Evolutionary conservation across 768 basidiomycete species (phyloP).

Genomic region (Imleria badia): DNA sequence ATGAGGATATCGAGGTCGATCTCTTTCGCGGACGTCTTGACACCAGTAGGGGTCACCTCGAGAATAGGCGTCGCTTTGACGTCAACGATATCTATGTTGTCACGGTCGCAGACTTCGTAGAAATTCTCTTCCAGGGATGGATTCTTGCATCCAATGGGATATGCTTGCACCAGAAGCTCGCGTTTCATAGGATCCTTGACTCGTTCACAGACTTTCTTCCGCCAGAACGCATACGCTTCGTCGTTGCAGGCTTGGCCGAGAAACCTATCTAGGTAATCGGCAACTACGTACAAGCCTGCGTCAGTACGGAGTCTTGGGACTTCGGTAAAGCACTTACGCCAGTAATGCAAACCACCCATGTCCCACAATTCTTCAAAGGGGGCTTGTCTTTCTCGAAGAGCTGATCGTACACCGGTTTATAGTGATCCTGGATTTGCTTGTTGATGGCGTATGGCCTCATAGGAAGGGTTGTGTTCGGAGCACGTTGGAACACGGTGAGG

Average conservation of each 20-base stretch:
- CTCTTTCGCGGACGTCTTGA: slow-evolving; percentile 5
- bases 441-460: slow-evolving; percentile 4
- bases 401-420: slow-evolving; percentile 5
- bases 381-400: slow-evolving; percentile 8
- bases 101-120: slow-evolving; percentile 9
- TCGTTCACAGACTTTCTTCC: slow-evolving; percentile 10
- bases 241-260: slow-evolving; percentile 4
- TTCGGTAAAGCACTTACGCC: neutral
- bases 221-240: slow-evolving; percentile 6
- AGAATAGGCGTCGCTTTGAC: slow-evolving; percentile 9
- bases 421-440: slow-evolving; percentile 11
- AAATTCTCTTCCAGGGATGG: slow-evolving; percentile 5
- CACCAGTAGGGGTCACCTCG: slow-evolving; percentile 1
- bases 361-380: slow-evolving; percentile 9
- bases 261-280: slow-evolving; percentile 1
- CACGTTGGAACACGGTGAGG: slow-evolving; percentile 12
- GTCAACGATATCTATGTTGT: slow-evolving; percentile 11
- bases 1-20: slow-evolving; percentile 5
- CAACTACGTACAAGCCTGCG: neutral
- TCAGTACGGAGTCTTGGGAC: neutral
- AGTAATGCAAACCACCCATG: slow-evolving; percentile 1
- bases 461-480: slow-evolving; percentile 8
- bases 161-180: slow-evolving; percentile 3
- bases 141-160: slow-evolving; percentile 11
- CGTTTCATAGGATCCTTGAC: slow-evolving; percentile 10